Base-by-base conservation (phyloP, 345 rosid species). In the Syzygium oleosum region DNA sequence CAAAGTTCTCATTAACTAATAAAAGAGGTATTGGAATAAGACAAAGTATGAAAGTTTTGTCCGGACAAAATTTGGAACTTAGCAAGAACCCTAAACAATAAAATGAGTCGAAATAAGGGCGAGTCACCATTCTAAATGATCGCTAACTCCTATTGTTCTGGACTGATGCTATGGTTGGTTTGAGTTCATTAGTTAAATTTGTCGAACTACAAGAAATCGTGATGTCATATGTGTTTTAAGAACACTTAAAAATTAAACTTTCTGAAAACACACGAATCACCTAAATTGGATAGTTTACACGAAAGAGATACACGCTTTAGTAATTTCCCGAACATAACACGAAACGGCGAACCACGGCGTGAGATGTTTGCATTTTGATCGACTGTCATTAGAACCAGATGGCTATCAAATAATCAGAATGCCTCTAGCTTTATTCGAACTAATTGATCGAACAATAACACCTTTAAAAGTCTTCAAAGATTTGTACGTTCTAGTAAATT, bases 391-490 rank as follows among this genome's bases (percentile, higher is more conserved):
- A 68, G 10, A 68, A 34, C 0, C 0, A 0, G 0, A 3, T 2
- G 14, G 38, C 27, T 19, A 34, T 73, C 25, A 73, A 73, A 4
- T 7, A 17, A 34, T 17, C 21, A 17, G 23, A 68, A 68, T 5
- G 25, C 7, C 46, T 73, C 7, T 34, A 73, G 49, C 4, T 73
- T 17, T 6, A 19, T 34, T 38, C 1, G 1, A 34, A 73, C 46
- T 4, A 6, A 34, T 2, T 0, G 0, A 19, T 34, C 9, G 3
- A 34, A 2, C 25, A 16, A 73, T 9, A 13, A 5, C 13, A 19
- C 46, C 6, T 68, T 8, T 17, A 31, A 54, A 54, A 68, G 25
- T 9, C 46, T 68, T 68, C 1, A 4, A 34, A 34, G 79, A 68
- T 34, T 34, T 17, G 38, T 34, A 17, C 2, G 46, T 46, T 68